phyloP scores from a whole-genome alignment of 2,329 filamentous ascomycete genomes.

The Colletotrichum australisinense region DNA sequence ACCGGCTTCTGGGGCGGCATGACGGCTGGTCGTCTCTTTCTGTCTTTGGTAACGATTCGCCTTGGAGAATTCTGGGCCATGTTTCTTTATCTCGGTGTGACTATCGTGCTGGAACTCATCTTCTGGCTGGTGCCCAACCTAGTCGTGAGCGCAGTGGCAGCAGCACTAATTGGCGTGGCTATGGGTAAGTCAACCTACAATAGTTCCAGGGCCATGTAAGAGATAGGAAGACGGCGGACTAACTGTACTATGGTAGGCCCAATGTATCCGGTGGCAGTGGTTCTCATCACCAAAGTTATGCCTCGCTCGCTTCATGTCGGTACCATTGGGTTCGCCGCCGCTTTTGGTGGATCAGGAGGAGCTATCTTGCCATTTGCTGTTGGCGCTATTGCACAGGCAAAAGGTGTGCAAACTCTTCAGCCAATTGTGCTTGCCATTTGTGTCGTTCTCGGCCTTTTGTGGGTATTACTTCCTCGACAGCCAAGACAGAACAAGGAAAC shows the following conservation, averaged over 20 bases:
- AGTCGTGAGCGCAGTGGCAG: conserved; percentile 47
- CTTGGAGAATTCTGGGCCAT: conserved; percentile 47
- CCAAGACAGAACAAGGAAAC: not conserved
- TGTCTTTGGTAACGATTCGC: conserved; percentile 81
- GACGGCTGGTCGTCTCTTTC: conserved; percentile 76
- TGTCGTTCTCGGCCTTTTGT: conserved; percentile 55
- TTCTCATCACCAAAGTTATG: conserved; percentile 79
- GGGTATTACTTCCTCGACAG: conserved; percentile 44
- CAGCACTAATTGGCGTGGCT: not conserved
- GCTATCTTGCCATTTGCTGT: conserved; percentile 75
- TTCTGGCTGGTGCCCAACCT: conserved; percentile 88
- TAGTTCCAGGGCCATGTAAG: not conserved
- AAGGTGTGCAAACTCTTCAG: conserved; percentile 67
- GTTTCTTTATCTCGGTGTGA: conserved; percentile 69
- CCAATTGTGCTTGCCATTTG: conserved; percentile 65
- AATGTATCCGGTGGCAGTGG: conserved; percentile 80
- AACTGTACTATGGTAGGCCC: conserved; percentile 63
- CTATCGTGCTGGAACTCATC: conserved; percentile 74
- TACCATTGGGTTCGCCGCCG: conserved; percentile 84
- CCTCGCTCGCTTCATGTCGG: conserved; percentile 80
- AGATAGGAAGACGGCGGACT: not conserved
- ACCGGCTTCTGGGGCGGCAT: conserved; percentile 89
- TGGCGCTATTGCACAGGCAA: conserved; percentile 72
- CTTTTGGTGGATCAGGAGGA: conserved; percentile 80
- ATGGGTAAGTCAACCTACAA: conserved; percentile 49